Evolutionary conservation across 2,329 filamentous ascomycete species (phyloP), one percentile per base, ranked within the genome.

Genomic region (Hortaea sp.): DNA sequence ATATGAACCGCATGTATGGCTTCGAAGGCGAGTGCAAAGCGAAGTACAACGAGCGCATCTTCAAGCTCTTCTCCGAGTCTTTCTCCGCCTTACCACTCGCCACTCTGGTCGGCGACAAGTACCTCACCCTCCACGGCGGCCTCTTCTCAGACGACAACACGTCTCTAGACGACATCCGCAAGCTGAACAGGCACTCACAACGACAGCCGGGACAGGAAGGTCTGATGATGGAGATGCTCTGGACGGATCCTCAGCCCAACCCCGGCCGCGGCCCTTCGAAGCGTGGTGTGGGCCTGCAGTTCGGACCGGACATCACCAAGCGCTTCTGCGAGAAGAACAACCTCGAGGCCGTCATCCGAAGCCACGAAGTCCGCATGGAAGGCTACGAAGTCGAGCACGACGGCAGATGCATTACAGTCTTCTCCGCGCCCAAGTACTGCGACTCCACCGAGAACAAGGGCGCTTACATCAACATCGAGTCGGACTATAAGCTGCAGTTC

Each of bases 181-280:
- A 94, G 69, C 74, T 97, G 48, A 83, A 97, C 68, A 77, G 90
- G 54, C 89, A 95, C 69, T 81, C 79, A 64, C 92, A 97, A 69
- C 78, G 87, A 51, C 90, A 97, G 61, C 90, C 92, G 2, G 92
- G 92, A 30, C 92, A 98, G 66, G 72, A 85, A 42, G 92, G 92
- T 10, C 71, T 98, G 58, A 98, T 98, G 92, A 98, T 98, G 92
- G 92, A 98, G 69, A 98, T 98, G 92, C 78, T 98, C 41, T 98
- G 92, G 92, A 97, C 92, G 1, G 92, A 98, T 63, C 92, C 92
- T 2, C 92, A 98, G 66, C 77, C 85, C 0, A 76, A 81, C 57
- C 82, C 85, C 29, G 92, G 92, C 44, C 82, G 92, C 56, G 88
- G 89, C 6, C 92, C 92, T 39, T 95, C 88, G 73, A 98, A 98